Base-by-base conservation (phyloP, 371 early-diverging fungal genomes). In the Syncephalastrum monosporum region DNA sequence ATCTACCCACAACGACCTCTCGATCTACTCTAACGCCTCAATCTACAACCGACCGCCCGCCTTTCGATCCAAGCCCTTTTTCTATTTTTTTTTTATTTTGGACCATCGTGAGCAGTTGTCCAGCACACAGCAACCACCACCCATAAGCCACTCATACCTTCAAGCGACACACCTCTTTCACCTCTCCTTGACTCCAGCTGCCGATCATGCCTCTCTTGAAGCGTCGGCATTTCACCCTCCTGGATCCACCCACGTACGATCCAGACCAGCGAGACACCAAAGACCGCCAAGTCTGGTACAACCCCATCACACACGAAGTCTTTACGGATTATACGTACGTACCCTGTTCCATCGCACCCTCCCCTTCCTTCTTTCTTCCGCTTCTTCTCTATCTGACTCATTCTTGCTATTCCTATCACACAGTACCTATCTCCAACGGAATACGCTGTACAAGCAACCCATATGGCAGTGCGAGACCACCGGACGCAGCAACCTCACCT, bases 381-480 rank as follows among this genome's bases (percentile, higher is more conserved):
- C 16, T 53, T 53, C 23, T 45, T 27, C 6, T 16, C 41, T 14
- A 5, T 1, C 5, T 43, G 8, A 15, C 41, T 50, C 19, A 50
- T 54, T 50, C 54, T 45, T 45, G 47, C 43, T 42, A 44, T 41
- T 48, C 53, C 19, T 49, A 57, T 52, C 42, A n/a, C 41, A 23
- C 75, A 93, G 92, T 23, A 82, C 87, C 45, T 95, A 92, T 65
- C 61, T 88, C 33, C 81, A 86, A 13, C 87, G 93, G 13, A 67
- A 76, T 24, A 58, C 66, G 24, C 74, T 91, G 14, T 92, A 92
- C 61, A 81, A 81, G 42, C 85, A 84, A 50, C 83, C 79, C 44
- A 73, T 85, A 23, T 96, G 94, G 90, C 82, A 89, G 56, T 93
- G 94, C 74, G 83, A 82, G 55, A 72, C 75, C 12, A 89, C 93